Evolutionary conservation across 2,329 filamentous ascomycete genomes (phyloP).

Genomic region (Aspergillus terreus): DNA sequence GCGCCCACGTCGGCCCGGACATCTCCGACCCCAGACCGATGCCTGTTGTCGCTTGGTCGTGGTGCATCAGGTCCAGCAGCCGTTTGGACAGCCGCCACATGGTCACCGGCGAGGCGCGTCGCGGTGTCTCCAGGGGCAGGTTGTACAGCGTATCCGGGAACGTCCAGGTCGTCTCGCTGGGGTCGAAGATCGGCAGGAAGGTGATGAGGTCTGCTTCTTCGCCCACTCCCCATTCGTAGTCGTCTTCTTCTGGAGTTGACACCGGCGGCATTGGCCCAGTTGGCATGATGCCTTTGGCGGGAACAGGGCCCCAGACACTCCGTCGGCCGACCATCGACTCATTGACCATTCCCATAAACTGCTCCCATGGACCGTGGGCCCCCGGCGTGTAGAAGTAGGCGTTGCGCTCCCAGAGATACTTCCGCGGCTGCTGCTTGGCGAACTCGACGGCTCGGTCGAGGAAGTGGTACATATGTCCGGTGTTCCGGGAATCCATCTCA

Average conservation of each 20-base stretch:
- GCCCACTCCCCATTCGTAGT: slow-evolving; percentile 16
- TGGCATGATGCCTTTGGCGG: slow-evolving; percentile 19
- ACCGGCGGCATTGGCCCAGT: slow-evolving; percentile 21
- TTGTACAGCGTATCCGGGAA: slow-evolving; percentile 68
- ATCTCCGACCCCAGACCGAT: slow-evolving; percentile 73
- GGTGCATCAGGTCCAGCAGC: slow-evolving; percentile 68
- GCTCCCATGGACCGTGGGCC: slow-evolving; percentile 67
- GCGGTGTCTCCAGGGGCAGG: slow-evolving; percentile 57
- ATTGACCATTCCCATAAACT: slow-evolving; percentile 65
- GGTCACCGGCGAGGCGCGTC: slow-evolving; percentile 68
- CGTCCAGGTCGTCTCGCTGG: slow-evolving; percentile 68
- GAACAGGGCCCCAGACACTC: slow-evolving; percentile 24
- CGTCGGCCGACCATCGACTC: slow-evolving; percentile 11
- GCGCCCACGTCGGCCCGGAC: slow-evolving; percentile 67
- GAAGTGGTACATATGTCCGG: slow-evolving; percentile 68
- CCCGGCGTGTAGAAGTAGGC: slow-evolving; percentile 72
- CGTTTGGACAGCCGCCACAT: slow-evolving; percentile 65
- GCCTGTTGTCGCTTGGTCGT: slow-evolving; percentile 64
- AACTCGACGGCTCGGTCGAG: slow-evolving; percentile 65
- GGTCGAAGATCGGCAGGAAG: slow-evolving; percentile 72
- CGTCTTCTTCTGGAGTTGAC: slow-evolving; percentile 14
- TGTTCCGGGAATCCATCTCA: slow-evolving; percentile 65
- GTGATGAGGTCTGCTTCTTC: slow-evolving; percentile 74
- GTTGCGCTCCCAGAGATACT: slow-evolving; percentile 73
- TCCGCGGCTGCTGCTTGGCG: slow-evolving; percentile 64